A percentile compares a stretch with the other conserved stretches of the same genome.
phyloP scores from a whole-genome alignment of 441 rosid species.

The Erodium chrysanthum region DNA sequence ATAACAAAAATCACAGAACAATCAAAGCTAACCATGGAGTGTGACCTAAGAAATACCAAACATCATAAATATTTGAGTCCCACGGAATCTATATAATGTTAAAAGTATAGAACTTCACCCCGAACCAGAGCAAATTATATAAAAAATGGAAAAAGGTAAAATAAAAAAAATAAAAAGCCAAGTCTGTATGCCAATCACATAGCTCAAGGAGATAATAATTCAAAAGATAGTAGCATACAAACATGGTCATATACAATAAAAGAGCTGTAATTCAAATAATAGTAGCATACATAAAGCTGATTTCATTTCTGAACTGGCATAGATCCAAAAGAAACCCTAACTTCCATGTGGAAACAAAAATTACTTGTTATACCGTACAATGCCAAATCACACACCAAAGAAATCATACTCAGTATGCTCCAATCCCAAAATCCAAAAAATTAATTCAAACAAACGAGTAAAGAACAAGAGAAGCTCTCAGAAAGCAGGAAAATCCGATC shows the following conservation, averaged over 20 bases:
- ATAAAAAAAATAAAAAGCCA: background rate
- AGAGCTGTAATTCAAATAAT: background rate
- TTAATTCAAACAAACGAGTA: background rate
- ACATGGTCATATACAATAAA: background rate
- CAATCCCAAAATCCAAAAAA: background rate
- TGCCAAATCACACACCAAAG: background rate
- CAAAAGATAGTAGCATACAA: background rate
- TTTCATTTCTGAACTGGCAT: background rate
- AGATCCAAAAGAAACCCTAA: slow-evolving; percentile 1
- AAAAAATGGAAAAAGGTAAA: background rate
- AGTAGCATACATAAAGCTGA: background rate
- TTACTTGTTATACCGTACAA: background rate
- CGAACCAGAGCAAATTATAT: background rate
- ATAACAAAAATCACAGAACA: background rate
- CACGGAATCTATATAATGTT: background rate
- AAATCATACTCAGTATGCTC: background rate
- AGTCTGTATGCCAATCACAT: background rate
- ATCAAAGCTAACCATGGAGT: slow-evolving; percentile 1
- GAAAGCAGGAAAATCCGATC: background rate
- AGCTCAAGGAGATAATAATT: background rate
- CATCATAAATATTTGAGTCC: slow-evolving; percentile 1
- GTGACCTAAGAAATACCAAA: background rate
- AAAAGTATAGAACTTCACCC: background rate
- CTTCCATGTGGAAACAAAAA: background rate
- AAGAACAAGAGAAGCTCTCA: background rate